These are phyloP conservation scores for Schizophyllum amplum DNA, from an alignment of 1,284 basidiomycete genomes.

Conservation along the genomic window DNA sequence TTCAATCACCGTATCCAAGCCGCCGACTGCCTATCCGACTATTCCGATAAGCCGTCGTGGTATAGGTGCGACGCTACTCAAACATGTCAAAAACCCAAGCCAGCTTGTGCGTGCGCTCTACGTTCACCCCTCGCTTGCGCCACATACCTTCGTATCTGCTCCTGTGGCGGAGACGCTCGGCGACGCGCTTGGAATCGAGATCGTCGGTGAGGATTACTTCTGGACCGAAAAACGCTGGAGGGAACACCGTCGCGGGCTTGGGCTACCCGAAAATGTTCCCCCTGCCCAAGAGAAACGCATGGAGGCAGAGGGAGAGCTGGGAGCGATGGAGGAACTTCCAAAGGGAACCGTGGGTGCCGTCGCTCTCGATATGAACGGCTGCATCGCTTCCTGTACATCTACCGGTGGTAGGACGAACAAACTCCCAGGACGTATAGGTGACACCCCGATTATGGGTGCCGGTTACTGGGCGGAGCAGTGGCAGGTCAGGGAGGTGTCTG, in stretches of 20 bases:
- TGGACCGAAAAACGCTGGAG: slow-evolving; percentile 67
- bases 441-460: slow-evolving; percentile 69
- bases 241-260: slow-evolving; percentile 64
- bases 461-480: slow-evolving; percentile 84
- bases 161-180: slow-evolving; percentile 53
- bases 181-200: slow-evolving; percentile 40
- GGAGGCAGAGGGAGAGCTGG: slow-evolving; percentile 9
- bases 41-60: slow-evolving; percentile 55
- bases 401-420: slow-evolving; percentile 82
- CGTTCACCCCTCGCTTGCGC: slow-evolving; percentile 46
- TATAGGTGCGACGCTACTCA: slow-evolving; percentile 56
- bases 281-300: slow-evolving; percentile 9
- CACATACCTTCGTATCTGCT: slow-evolving; percentile 69
- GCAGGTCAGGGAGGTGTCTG: slow-evolving; percentile 28
- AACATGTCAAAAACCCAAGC: slow-evolving; percentile 65
- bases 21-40: slow-evolving; percentile 53
- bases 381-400: slow-evolving; percentile 66
- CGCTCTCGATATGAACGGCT: slow-evolving; percentile 65
- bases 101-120: slow-evolving; percentile 64
- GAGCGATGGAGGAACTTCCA: slow-evolving; percentile 47
- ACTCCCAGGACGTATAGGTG: slow-evolving; percentile 71
- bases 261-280: slow-evolving; percentile 43
- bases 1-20: slow-evolving; percentile 71
- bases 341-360: slow-evolving; percentile 80
- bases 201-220: slow-evolving; percentile 70